Conservation (phyloP, 2,329 filamentous ascomycete species). For the Aphanoascus verrucosus region DNA sequence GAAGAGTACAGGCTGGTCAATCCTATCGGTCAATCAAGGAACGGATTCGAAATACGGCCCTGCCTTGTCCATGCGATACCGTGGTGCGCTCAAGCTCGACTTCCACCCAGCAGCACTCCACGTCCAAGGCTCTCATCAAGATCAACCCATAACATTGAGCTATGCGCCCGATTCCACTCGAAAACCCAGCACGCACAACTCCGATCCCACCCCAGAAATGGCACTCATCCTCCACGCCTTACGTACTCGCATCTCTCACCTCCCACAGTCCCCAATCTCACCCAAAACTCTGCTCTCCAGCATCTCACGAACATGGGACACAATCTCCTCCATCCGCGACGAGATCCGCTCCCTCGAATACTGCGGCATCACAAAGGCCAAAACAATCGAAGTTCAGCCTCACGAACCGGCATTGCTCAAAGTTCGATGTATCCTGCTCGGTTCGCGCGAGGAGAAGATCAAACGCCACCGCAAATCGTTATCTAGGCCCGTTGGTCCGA, state of each 20-base stretch:
- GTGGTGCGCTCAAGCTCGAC: constrained; percentile 32
- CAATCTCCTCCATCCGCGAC: constrained; percentile 31
- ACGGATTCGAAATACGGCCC: constrained; percentile 24
- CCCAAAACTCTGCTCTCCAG: constrained; percentile 33
- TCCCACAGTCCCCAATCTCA: constrained; percentile 27
- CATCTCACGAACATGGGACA: constrained; percentile 36
- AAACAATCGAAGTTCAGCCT: constrained; percentile 23
- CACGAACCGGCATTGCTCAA: constrained; percentile 20
- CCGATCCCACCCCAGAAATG: constrained; percentile 28
- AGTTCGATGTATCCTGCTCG: constrained; percentile 32
- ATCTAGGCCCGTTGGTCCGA: constrained; percentile 14
- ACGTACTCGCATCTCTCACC: constrained; percentile 27
- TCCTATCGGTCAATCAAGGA: constrained; percentile 28
- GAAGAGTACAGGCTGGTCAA: constrained; percentile 36
- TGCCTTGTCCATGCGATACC: constrained; percentile 34
- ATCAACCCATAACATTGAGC: constrained; percentile 25
- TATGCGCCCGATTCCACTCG: constrained; percentile 21
- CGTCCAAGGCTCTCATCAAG: constrained; percentile 15
- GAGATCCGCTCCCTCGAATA: constrained; percentile 37
- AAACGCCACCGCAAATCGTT: constrained; percentile 11
- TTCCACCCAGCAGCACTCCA: constrained; percentile 34
- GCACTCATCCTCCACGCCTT: constrained; percentile 36
- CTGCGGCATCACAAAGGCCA: constrained; percentile 34
- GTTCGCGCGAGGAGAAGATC: constrained; percentile 9
- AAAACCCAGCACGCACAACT: not conserved